Evolutionary conservation across 2,329 filamentous ascomycete genomes (phyloP).

Genomic region (Fusarium gaditjirri): DNA sequence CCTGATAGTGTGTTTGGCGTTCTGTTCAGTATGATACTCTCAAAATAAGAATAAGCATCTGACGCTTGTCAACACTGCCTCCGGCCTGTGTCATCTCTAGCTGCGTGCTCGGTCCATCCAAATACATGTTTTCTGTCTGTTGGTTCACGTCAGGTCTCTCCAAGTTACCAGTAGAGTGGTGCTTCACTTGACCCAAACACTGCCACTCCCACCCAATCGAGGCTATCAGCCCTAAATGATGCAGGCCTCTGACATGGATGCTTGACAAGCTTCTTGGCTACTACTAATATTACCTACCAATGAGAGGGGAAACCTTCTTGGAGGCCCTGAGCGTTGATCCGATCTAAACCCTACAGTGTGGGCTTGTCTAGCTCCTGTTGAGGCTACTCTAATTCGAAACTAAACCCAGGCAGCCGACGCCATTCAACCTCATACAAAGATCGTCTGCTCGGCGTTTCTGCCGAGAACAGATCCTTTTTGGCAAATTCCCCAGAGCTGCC

Average conservation of each 20-base stretch:
- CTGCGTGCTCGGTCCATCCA: conserved; percentile 8
- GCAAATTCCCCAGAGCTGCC: neutral
- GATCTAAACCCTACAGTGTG: conserved; percentile 40
- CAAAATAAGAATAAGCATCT: conserved; percentile 38
- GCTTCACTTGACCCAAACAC: conserved; percentile 19
- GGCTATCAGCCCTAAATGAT: conserved; percentile 41
- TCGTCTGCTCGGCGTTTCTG: conserved; percentile 4
- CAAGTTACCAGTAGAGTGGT: conserved; percentile 33
- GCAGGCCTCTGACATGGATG: conserved; percentile 21
- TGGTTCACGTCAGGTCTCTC: neutral
- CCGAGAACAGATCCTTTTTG: neutral
- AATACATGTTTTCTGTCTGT: conserved; percentile 4
- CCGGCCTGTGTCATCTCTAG: conserved; percentile 22
- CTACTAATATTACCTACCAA: conserved; percentile 40
- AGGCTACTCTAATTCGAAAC: conserved; percentile 31
- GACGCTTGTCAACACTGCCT: conserved; percentile 30
- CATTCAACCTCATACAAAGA: conserved; percentile 30
- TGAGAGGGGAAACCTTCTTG: neutral
- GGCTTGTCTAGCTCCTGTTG: conserved; percentile 6
- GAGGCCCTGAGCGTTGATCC: conserved; percentile 8
- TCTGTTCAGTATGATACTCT: neutral
- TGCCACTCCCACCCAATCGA: conserved; percentile 29
- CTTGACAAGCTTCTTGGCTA: conserved; percentile 24
- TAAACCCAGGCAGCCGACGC: conserved; percentile 28
- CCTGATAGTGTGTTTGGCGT: neutral